These are phyloP conservation scores for Agaricus blazei DNA, from an alignment of 768 basidiomycete species.

Conservation along the genomic window DNA sequence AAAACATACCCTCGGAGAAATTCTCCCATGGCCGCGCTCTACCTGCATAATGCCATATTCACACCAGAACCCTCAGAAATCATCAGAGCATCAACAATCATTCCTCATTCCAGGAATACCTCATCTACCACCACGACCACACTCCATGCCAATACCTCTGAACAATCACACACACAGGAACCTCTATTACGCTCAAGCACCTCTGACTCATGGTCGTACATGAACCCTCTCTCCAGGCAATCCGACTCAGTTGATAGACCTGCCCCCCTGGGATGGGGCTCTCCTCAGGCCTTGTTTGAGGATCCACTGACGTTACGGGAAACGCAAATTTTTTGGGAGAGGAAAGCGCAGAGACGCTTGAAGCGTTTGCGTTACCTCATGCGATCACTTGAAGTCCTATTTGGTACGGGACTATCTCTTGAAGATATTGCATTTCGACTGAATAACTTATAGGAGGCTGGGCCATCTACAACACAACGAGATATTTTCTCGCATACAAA, in stretches of 20 bases:
- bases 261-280: constrained; percentile 20
- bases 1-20: constrained; percentile 15
- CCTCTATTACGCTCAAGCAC: constrained; percentile 32
- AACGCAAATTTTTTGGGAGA: constrained; percentile 22
- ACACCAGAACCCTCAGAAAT: constrained; percentile 26
- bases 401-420: constrained; percentile 27
- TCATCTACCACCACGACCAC: constrained; percentile 34
- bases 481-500: constrained; percentile 60
- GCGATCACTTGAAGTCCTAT: constrained; percentile 25
- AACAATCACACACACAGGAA: constrained; percentile 37
- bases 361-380: constrained; percentile 23
- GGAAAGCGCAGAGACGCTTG: constrained; percentile 19
- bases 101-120: constrained; percentile 39
- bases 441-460: constrained; percentile 40
- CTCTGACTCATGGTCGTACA: constrained; percentile 25
- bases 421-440: constrained; percentile 2
- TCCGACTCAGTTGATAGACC: constrained; percentile 21
- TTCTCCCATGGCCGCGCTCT: constrained; percentile 49
- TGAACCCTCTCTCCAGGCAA: constrained; percentile 28
- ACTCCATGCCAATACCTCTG: constrained; percentile 30
- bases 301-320: constrained; percentile 21
- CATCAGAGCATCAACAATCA: constrained; percentile 10
- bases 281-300: constrained; percentile 23
- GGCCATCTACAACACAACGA: constrained; percentile 56
- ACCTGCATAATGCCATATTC: constrained; percentile 52